These are phyloP conservation scores for Backusella australiensis DNA, from an alignment of 192 early-diverging fungal genomes.

Conservation along the genomic window DNA sequence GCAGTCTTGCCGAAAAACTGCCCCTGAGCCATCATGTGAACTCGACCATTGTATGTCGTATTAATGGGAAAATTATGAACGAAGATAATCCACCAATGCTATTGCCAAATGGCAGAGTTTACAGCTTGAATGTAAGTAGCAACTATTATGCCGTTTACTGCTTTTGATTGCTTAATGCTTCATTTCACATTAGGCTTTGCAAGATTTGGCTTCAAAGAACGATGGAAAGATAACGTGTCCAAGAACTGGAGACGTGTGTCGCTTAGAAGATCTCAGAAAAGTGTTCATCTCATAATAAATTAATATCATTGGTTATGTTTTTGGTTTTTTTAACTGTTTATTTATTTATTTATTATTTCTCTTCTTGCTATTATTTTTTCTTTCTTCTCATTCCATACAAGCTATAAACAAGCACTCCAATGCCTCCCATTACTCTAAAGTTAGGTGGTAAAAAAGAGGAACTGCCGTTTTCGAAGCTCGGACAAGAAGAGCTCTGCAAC, in stretches of 20 bases:
- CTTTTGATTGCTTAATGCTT: not conserved
- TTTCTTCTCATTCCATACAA: not conserved
- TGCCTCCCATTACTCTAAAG: slow-evolving; percentile 66
- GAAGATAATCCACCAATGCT: slow-evolving; percentile 96
- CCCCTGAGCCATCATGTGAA: slow-evolving; percentile 95
- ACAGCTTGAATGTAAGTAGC: slow-evolving; percentile 71
- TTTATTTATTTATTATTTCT: not conserved
- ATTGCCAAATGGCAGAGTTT: slow-evolving; percentile 95
- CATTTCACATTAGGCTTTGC: slow-evolving; percentile 50
- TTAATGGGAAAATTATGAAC: slow-evolving; percentile 92
- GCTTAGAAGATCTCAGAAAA: slow-evolving; percentile 65
- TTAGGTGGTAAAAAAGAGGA: slow-evolving; percentile 59
- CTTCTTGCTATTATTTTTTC: not conserved
- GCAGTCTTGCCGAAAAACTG: slow-evolving; percentile 76
- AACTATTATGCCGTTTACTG: not conserved
- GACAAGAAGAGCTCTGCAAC: slow-evolving; percentile 71
- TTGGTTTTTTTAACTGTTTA: not conserved
- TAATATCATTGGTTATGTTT: not conserved
- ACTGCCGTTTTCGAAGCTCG: slow-evolving; percentile 61
- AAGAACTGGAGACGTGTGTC: slow-evolving; percentile 57
- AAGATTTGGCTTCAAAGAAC: slow-evolving; percentile 65
- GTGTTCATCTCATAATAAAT: slow-evolving; percentile 65
- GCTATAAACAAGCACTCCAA: slow-evolving; percentile 8
- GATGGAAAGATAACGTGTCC: slow-evolving; percentile 73
- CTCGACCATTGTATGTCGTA: slow-evolving; percentile 90